Evolutionary conservation across 129 eudicot genomes (phyloP), one percentile per base, ranked within the genome.

Genomic region (Sambucus nigra): DNA sequence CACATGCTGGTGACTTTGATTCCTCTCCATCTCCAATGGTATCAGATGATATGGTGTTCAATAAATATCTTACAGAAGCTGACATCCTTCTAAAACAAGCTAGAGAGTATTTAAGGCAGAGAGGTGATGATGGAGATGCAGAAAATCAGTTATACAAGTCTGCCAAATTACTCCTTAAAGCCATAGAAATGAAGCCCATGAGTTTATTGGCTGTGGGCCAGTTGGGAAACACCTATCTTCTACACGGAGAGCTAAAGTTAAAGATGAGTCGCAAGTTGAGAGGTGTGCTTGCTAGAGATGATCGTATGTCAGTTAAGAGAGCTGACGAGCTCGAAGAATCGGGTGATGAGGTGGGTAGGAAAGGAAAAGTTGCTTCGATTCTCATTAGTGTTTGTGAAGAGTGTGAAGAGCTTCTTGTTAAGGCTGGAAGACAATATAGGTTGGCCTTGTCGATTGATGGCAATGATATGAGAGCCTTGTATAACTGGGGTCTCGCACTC

Each of bases 401-500:
- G 74, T 91, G 99, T 73, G 99, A 91, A 82, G 94, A 80, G 41
- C 80, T 91, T 10, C 74, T 91, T 23, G 80, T 91, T 46, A 76
- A 82, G 59, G 99, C 99, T 0, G 99, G 99, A 57, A 72, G 99
- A 73, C 76, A 74, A 41, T 91, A 86, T 49, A 79, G 78, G 65
- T 33, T 71, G 68, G 99, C 99, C 24, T 75, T 91, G 71, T 79
- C 99, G 10, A 91, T 91, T 45, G 95, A 91, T 49, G 94, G 91
- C 38, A 75, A 77, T 75, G 99, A 91, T 74, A 72, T 91, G 80
- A 74, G 94, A 82, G 94, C 99, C 5, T 54, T 91, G 74, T 86
- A 91, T 55, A 91, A 91, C 54, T 91, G 99, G 99, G 99, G 99
- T 55, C 87, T 91, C 27, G 95, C 99, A 31, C 86, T 91, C 24